Evolutionary conservation across 805 yeast genomes (phyloP), one percentile per base, ranked within the genome.

Genomic region (Lachancea meyersii): DNA sequence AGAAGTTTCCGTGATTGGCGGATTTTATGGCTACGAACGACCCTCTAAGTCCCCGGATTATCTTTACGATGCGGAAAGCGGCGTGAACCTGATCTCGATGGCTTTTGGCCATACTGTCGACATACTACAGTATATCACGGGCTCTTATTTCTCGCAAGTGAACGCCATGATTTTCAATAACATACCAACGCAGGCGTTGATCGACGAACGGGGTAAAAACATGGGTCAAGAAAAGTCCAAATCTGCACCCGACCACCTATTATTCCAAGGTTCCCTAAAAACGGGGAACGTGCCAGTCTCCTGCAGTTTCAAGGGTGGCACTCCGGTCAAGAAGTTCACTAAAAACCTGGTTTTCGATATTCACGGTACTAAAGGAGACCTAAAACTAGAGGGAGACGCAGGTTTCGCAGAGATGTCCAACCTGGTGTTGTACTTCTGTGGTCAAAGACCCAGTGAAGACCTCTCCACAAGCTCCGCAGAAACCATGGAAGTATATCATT

Each of bases 381-480:
- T 58, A 16, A 60, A 58, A 41, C 45, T 60, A 16, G 64, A 60
- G 44, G 64, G 64, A 34, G 63, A 60, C 40, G 64, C 63, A 6
- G 64, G 64, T n/a, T 60, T 60, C 41, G 60, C 61, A 1, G 63
- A 58, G 38, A 55, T 60, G 10, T 57, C 64, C 5, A 60, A 58
- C 39, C 43, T 60, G 9, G 63, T 58, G 1, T 43, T 60, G 27
- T 60, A 58, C 44, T 60, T 57, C 41, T 55, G 58, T 42, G 64
- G 64, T 34, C 43, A 46, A 7, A 53, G 53, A 28, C 30, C 31
- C 5, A 35, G 30, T 9, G 46, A 43, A 8, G 38, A 38, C 13
- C 7, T 17, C 14, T 19, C 38, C 11, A 20, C 33, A 4, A 26
- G 31, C 19, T 18, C 35, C 9, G 45, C 44, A 2, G 62, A 58